Percentiles rank a stretch among this genome's conserved stretches.
These are phyloP conservation scores for Phylloboletellus chloephorus DNA, from an alignment of 1,284 basidiomycete species.

Conservation along the genomic window DNA sequence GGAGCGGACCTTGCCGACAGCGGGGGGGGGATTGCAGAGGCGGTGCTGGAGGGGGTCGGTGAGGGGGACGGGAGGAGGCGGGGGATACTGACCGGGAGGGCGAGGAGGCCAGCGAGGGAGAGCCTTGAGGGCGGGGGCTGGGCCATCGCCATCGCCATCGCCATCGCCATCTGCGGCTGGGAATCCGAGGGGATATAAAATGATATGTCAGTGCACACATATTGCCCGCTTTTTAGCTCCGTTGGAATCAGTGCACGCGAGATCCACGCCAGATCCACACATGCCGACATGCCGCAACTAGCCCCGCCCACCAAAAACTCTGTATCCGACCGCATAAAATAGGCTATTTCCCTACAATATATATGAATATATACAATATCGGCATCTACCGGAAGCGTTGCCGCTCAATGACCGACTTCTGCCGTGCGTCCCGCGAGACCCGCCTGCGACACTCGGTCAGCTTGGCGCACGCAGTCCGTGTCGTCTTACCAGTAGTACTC, in stretches of 20 bases:
- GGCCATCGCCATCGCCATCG: no score
- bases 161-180: no score
- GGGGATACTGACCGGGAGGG: conserved; percentile 37
- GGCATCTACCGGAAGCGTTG: conserved; percentile 56
- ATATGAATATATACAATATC: no score
- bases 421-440: conserved; percentile 53
- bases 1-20: conserved; percentile 60
- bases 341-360: neutral
- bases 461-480: no score
- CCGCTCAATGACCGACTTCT: conserved; percentile 70
- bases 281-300: no score
- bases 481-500: conserved; percentile 78
- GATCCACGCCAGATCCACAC: no score
- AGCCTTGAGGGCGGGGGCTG: conserved; percentile 46
- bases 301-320: conserved; percentile 8
- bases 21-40: conserved; percentile 62
- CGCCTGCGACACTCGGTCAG: conserved; percentile 39
- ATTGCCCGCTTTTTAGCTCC: no score
- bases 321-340: neutral
- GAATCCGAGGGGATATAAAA: neutral
- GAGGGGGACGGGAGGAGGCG: neutral
- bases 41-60: conserved; percentile 39
- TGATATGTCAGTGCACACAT: no score
- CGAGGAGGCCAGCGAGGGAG: conserved; percentile 40
- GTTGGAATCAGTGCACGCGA: no score